These are phyloP conservation scores for Amylostereum areolatum DNA, from an alignment of 1,284 basidiomycete species.

Conservation along the genomic window DNA sequence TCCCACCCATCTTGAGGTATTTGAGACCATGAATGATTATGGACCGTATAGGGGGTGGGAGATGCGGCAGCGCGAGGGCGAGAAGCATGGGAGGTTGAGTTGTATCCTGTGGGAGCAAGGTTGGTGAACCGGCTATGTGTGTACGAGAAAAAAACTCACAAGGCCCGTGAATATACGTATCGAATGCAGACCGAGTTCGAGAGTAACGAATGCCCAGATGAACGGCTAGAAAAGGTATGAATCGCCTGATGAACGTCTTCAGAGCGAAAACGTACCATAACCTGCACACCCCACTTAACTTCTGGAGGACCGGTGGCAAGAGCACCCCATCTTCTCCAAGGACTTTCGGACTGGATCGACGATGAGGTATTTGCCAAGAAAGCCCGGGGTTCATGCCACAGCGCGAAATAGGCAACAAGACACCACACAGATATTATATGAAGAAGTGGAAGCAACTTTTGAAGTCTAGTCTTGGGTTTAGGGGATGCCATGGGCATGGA, in stretches of 20 bases:
- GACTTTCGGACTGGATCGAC: constrained; percentile 14
- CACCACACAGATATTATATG: constrained; percentile 59
- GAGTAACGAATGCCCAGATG: constrained; percentile 71
- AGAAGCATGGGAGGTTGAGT: constrained; percentile 54
- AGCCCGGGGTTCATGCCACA: constrained; percentile 54
- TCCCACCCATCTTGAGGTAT: constrained; percentile 58
- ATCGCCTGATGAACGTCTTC: background rate
- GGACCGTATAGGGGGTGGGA: constrained; percentile 59
- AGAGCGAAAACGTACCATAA: constrained; percentile 39
- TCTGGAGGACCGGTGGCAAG: constrained; percentile 28
- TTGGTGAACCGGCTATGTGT: too few relatives aligned
- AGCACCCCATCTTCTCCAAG: constrained; percentile 56
- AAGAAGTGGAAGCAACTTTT: constrained; percentile 57
- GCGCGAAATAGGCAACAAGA: constrained; percentile 59
- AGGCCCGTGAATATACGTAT: constrained; percentile 61
- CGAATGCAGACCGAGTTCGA: constrained; percentile 65
- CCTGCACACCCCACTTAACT: constrained; percentile 41
- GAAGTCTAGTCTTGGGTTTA: constrained; percentile 40
- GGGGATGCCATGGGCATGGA: constrained; percentile 13
- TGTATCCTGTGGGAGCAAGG: constrained; percentile 37
- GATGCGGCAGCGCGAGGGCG: constrained; percentile 51
- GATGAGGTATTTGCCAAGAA: constrained; percentile 23
- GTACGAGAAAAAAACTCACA: constrained; percentile 34
- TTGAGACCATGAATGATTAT: constrained; percentile 54
- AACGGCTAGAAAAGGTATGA: constrained; percentile 46